These are phyloP conservation scores for Mucor velutinosus DNA, from an alignment of 371 early-diverging fungal species.

Conservation along the genomic window DNA sequence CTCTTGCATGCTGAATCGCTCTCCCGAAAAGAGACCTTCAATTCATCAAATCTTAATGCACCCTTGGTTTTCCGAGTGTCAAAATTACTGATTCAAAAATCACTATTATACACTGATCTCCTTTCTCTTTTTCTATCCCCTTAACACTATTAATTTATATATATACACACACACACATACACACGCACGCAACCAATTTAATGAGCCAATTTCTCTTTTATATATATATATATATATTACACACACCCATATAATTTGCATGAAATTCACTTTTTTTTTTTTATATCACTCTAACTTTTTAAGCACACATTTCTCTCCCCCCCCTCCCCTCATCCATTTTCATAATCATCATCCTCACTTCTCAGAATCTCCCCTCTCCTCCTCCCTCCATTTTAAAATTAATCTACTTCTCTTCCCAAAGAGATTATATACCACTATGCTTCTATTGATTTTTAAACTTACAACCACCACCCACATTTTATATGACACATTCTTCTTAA, in stretches of 20 bases:
- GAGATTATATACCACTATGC: neutral
- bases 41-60: slow-evolving; percentile 66
- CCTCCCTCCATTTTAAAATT: neutral
- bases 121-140: neutral
- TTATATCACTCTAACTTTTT: neutral
- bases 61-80: slow-evolving; percentile 57
- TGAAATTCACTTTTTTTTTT: neutral
- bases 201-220: neutral
- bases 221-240: neutral
- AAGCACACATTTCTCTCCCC: neutral
- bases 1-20: slow-evolving; percentile 65
- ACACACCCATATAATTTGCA: neutral
- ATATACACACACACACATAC: neutral
- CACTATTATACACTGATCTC: neutral
- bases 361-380: neutral
- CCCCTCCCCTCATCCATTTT: neutral
- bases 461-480: neutral
- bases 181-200: neutral
- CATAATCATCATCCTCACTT: neutral
- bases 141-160: neutral
- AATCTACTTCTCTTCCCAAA: neutral
- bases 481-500: neutral
- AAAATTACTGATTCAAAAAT: slow-evolving; percentile 6
- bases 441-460: slow-evolving; percentile 1
- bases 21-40: slow-evolving; percentile 58